Conservation (phyloP, 495 filamentous ascomycete genomes). For the Penicillium arizonense region DNA sequence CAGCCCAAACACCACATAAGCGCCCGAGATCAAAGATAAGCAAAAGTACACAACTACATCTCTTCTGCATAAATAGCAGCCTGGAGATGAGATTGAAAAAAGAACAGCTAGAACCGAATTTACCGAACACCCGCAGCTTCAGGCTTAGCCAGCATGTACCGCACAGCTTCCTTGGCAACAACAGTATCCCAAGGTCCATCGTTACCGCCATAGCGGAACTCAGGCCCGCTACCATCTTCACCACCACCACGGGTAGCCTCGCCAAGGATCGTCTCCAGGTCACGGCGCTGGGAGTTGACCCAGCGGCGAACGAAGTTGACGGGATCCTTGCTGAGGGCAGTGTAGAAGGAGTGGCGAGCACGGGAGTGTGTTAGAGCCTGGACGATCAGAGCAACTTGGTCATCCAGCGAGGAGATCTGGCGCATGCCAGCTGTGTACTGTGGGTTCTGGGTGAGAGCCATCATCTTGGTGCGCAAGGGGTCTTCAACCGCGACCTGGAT, state of each 20-base stretch:
- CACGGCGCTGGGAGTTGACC: constrained; percentile 83
- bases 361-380: constrained; percentile 76
- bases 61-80: constrained; percentile 2
- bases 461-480: constrained; percentile 68
- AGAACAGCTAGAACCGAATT: neutral
- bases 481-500: constrained; percentile 82
- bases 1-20: constrained; percentile 38
- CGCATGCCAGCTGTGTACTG: constrained; percentile 58
- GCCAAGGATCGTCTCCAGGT: constrained; percentile 85
- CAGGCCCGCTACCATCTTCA: constrained; percentile 57
- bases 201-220: constrained; percentile 56
- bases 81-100: neutral
- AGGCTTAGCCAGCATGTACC: constrained; percentile 49
- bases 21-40: constrained; percentile 26
- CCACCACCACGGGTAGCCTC: constrained; percentile 70
- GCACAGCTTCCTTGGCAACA: constrained; percentile 46
- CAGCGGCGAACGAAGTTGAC: constrained; percentile 77
- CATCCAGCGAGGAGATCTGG: constrained; percentile 70
- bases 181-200: constrained; percentile 54
- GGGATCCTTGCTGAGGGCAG: constrained; percentile 72
- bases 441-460: constrained; percentile 54
- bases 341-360: constrained; percentile 83
- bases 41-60: constrained; percentile 12
- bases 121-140: constrained; percentile 34
- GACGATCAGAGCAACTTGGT: constrained; percentile 76